These are phyloP conservation scores for Hymenoscyphus linearis DNA, from an alignment of 2,329 filamentous ascomycete genomes.

Conservation along the genomic window DNA sequence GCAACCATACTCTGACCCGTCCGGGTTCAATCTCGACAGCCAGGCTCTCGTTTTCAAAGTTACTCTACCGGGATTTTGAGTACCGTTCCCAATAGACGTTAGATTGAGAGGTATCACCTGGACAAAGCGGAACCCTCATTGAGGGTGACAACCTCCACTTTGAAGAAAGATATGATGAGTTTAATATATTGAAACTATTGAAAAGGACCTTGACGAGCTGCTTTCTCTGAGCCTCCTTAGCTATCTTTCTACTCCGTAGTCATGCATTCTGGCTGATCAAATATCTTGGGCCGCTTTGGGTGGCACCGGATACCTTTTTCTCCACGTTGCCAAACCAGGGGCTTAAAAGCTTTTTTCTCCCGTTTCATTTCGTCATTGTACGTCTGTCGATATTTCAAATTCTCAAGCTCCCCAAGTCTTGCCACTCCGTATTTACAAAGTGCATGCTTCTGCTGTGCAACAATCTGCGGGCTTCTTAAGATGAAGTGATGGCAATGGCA, in stretches of 20 bases:
- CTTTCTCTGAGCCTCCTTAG: not conserved
- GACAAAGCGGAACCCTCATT: not conserved
- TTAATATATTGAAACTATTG: not conserved
- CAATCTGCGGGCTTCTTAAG: not conserved
- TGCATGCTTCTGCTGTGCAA: not conserved
- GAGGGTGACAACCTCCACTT: not conserved
- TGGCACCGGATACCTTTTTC: not conserved
- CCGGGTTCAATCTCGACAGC: constrained; percentile 51
- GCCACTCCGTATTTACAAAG: not conserved
- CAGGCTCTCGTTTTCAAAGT: constrained; percentile 53
- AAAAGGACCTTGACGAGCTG: not conserved
- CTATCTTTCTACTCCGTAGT: not conserved
- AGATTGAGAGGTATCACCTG: not conserved
- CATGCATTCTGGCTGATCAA: not conserved
- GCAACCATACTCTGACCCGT: constrained; percentile 48
- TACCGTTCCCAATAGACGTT: constrained; percentile 15
- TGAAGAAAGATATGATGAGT: not conserved
- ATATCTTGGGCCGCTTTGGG: not conserved
- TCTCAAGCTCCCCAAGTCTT: not conserved
- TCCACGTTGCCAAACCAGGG: not conserved
- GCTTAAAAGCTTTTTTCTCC: not conserved
- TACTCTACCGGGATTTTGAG: constrained; percentile 22
- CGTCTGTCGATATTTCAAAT: not conserved
- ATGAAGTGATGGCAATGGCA: not conserved
- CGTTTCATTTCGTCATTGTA: not conserved